Evolutionary conservation across 1,284 basidiomycete genomes (phyloP).

Genomic region (Puccinia hordei): DNA sequence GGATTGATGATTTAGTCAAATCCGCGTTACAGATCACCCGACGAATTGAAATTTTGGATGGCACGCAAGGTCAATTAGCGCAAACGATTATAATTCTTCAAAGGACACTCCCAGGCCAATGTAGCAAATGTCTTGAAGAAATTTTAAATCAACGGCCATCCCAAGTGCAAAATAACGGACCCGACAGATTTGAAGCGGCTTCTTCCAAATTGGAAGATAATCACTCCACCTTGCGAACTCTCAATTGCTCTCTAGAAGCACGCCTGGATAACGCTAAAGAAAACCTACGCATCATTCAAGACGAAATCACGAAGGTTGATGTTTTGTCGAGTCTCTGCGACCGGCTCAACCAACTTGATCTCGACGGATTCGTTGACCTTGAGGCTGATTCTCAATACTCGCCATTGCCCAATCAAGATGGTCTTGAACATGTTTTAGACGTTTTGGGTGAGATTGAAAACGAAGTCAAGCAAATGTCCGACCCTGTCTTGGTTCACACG

Average conservation of each 20-base stretch:
- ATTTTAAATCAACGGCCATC: neutral
- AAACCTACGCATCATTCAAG: neutral
- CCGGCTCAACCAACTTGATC: conserved; percentile 19
- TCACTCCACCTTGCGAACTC: conserved; percentile 1
- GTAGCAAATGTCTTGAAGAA: conserved; percentile 7
- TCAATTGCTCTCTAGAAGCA: neutral
- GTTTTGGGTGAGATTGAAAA: conserved; percentile 13
- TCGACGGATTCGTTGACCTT: conserved; percentile 31
- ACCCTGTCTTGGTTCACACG: neutral
- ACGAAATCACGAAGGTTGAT: conserved; percentile 10
- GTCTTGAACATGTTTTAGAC: neutral
- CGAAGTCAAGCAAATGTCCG: neutral
- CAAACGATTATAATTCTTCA: neutral
- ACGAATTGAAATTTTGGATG: conserved; percentile 13
- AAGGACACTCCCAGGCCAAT: conserved; percentile 19
- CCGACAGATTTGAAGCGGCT: conserved; percentile 19
- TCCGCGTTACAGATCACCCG: neutral
- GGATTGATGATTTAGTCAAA: conserved; percentile 5
- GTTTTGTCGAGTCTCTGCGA: conserved; percentile 16
- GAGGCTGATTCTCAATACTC: conserved; percentile 18
- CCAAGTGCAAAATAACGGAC: neutral
- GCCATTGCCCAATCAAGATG: conserved; percentile 29
- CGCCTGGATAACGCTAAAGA: conserved; percentile 14
- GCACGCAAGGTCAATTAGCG: neutral
- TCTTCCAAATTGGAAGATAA: neutral